Conservation (phyloP, 176 grass and related monocot genomes). For the Metroxylon sagu region DNA sequence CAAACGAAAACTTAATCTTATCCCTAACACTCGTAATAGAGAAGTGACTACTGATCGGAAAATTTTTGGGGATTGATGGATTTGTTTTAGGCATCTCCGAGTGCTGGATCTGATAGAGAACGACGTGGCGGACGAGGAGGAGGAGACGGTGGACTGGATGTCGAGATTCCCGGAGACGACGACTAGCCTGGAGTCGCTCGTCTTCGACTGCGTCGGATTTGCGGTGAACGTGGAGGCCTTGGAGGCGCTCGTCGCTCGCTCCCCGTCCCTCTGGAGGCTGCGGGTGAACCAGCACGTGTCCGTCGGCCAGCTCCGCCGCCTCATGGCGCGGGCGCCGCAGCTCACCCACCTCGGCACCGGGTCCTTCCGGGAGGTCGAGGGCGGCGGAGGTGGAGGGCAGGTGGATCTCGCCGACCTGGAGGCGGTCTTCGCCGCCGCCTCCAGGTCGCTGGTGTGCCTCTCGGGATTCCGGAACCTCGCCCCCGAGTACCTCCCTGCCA, state of each 20-base stretch:
- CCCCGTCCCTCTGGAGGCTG: slow-evolving; percentile 52
- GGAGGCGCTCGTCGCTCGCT: slow-evolving; percentile 65
- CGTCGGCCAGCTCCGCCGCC: slow-evolving; percentile 55
- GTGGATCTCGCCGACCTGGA: slow-evolving; percentile 32
- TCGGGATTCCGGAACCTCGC: slow-evolving; percentile 71
- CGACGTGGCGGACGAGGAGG: slow-evolving; percentile 42
- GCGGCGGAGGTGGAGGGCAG: neutral
- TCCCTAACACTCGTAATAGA: too few relatives aligned
- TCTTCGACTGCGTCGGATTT: slow-evolving; percentile 50
- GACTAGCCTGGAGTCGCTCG: slow-evolving; percentile 56
- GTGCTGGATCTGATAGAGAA: slow-evolving; percentile 75
- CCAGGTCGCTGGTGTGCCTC: slow-evolving; percentile 45
- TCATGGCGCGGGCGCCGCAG: slow-evolving; percentile 51
- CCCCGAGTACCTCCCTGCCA: slow-evolving; percentile 59
- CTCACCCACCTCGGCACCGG: slow-evolving; percentile 77
- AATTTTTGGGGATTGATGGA: too few relatives aligned
- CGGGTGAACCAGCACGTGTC: slow-evolving; percentile 65
- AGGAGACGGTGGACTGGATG: slow-evolving; percentile 49
- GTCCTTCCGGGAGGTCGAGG: slow-evolving; percentile 45
- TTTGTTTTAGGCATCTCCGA: slow-evolving; percentile 33
- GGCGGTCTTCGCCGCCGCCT: slow-evolving; percentile 28
- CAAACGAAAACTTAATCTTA: too few relatives aligned
- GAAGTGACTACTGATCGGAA: too few relatives aligned
- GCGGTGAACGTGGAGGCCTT: slow-evolving; percentile 41
- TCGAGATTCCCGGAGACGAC: slow-evolving; percentile 42